A percentile compares a stretch with the other conserved stretches of the same genome.
Evolutionary conservation across 2,329 filamentous ascomycete genomes (phyloP).

Genomic region (Colletotrichum ledebouriae): DNA sequence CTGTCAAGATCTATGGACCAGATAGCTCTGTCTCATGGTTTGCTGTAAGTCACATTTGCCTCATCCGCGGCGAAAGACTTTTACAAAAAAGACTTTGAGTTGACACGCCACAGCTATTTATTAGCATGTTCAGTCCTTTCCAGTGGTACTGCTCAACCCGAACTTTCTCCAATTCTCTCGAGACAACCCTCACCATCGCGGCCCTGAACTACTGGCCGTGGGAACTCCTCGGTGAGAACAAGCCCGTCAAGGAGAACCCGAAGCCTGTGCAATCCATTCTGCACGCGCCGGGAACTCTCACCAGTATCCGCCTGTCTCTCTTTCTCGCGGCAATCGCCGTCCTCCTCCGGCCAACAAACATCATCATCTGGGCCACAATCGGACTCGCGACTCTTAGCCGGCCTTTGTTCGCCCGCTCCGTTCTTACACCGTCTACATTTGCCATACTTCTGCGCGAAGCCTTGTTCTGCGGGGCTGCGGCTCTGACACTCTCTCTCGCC

Average conservation of each 20-base stretch:
- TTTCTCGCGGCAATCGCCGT: slow-evolving; percentile 84
- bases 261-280: slow-evolving; percentile 50
- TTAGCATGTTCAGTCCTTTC: slow-evolving; percentile 86
- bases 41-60: slow-evolving; percentile 67
- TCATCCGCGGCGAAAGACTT: slow-evolving; percentile 34
- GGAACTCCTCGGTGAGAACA: slow-evolving; percentile 69
- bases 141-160: slow-evolving; percentile 96
- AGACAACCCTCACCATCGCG: slow-evolving; percentile 86
- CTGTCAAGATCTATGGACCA: slow-evolving; percentile 78
- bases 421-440: slow-evolving; percentile 59
- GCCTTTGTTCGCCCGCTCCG: slow-evolving; percentile 53
- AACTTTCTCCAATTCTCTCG: slow-evolving; percentile 93
- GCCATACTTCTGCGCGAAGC: slow-evolving; percentile 72
- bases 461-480: slow-evolving; percentile 71
- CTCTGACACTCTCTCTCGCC: slow-evolving; percentile 73
- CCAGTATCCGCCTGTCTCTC: slow-evolving; percentile 69
- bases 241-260: slow-evolving; percentile 56
- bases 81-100: neutral
- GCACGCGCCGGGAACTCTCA: slow-evolving; percentile 49
- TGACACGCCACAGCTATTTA: slow-evolving; percentile 67
- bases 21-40: slow-evolving; percentile 75
- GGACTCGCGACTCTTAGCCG: slow-evolving; percentile 61
- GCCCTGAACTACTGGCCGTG: slow-evolving; percentile 91
- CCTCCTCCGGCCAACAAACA: slow-evolving; percentile 89
- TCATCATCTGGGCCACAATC: slow-evolving; percentile 84